Evolutionary conservation across 106 monocot genomes (phyloP).

Genomic region (Dendrobium chrysotoxum): DNA sequence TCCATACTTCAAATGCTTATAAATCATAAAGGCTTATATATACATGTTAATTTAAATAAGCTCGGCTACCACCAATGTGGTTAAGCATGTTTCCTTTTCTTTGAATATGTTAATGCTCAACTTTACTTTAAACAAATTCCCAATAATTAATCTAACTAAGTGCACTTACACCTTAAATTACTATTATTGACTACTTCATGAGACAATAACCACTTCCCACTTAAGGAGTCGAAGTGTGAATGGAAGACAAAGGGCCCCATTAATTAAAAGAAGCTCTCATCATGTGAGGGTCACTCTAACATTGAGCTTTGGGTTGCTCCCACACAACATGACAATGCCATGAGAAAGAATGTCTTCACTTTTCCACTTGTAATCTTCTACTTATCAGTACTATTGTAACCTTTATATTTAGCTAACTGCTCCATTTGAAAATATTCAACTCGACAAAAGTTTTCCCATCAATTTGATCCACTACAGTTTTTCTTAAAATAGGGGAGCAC

Average conservation of each 20-base stretch:
- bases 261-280: background rate
- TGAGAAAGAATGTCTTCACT: slow-evolving; percentile 2
- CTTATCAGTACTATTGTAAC: background rate
- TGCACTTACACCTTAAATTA: no score
- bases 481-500: background rate
- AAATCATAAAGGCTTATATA: no score
- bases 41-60: no score
- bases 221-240: background rate
- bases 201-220: background rate
- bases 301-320: slow-evolving; percentile 1
- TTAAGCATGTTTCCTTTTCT: no score
- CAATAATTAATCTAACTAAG: no score
- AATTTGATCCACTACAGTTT: no score
- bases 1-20: no score
- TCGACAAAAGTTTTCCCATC: background rate
- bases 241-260: background rate
- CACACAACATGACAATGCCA: slow-evolving; percentile 2
- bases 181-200: no score
- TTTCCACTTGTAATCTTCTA: background rate
- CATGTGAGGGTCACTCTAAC: slow-evolving; percentile 5
- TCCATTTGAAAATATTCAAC: background rate
- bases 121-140: no score
- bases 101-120: no score
- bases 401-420: background rate
- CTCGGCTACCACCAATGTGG: no score